These are phyloP conservation scores for Xanthoparmelia taractica DNA, from an alignment of 495 filamentous ascomycete species.

Conservation along the genomic window DNA sequence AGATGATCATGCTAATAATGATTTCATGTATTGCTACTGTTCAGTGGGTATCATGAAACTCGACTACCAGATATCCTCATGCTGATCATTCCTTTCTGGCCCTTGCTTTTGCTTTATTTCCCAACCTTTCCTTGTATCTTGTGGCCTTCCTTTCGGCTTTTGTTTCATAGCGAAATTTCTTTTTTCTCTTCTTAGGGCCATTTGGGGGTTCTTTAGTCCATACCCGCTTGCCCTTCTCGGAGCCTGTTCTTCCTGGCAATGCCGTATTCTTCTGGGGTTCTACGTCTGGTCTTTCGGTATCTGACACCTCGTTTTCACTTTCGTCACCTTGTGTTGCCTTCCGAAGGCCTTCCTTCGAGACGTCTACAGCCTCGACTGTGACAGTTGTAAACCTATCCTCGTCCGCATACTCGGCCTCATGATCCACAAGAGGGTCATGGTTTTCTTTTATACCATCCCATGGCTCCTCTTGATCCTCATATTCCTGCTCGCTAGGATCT, in stretches of 20 bases:
- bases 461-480: slow-evolving; percentile 37
- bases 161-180: slow-evolving; percentile 86
- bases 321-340: slow-evolving; percentile 43
- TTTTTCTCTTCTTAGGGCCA: slow-evolving; percentile 64
- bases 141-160: slow-evolving; percentile 68
- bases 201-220: slow-evolving; percentile 47
- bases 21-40: slow-evolving; percentile 22
- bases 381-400: slow-evolving; percentile 93
- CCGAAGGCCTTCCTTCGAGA: slow-evolving; percentile 62
- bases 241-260: slow-evolving; percentile 24
- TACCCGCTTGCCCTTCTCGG: slow-evolving; percentile 31
- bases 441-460: slow-evolving; percentile 55
- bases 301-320: slow-evolving; percentile 39
- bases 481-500: slow-evolving; percentile 23
- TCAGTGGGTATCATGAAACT: background rate
- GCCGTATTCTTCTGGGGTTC: slow-evolving; percentile 12
- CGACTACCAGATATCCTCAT: background rate
- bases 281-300: slow-evolving; percentile 18
- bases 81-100: slow-evolving; percentile 3
- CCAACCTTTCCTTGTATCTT: slow-evolving; percentile 57
- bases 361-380: slow-evolving; percentile 82
- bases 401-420: slow-evolving; percentile 91
- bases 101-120: slow-evolving; percentile 46
- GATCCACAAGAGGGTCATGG: slow-evolving; percentile 50
- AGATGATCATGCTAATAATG: slow-evolving; percentile 1